phyloP scores from a whole-genome alignment of 2,329 filamentous ascomycete species.

The Xylaria sp. region DNA sequence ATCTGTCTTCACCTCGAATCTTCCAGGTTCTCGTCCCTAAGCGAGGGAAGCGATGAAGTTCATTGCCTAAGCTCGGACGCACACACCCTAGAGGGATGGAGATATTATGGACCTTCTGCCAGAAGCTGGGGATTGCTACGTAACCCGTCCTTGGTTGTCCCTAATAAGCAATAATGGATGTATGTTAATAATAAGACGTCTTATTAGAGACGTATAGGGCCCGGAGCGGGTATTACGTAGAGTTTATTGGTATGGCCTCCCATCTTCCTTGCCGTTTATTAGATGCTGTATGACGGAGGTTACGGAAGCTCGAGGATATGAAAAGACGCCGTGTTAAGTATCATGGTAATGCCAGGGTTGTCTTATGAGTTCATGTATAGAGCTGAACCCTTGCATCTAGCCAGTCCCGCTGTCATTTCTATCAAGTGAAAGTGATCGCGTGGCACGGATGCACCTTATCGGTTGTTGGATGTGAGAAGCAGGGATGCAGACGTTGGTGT shows the following conservation, averaged over 20 bases:
- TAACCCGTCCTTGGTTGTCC: background rate
- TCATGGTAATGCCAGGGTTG: conserved; percentile 10
- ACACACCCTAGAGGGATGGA: background rate
- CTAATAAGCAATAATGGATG: conserved; percentile 6
- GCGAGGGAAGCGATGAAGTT: conserved; percentile 2
- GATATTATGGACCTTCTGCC: background rate
- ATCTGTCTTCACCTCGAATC: background rate
- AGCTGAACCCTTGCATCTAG: conserved; percentile 14
- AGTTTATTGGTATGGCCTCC: conserved; percentile 15
- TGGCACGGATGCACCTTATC: conserved; percentile 2
- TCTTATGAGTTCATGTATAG: conserved; percentile 8
- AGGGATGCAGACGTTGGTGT: background rate
- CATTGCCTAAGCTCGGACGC: conserved; percentile 22
- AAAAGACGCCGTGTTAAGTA: conserved; percentile 10
- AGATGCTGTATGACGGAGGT: conserved; percentile 31
- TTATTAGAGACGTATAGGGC: background rate
- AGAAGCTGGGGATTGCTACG: conserved; percentile 20
- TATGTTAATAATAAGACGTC: conserved; percentile 12
- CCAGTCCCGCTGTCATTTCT: conserved; percentile 7
- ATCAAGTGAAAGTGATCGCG: conserved; percentile 5
- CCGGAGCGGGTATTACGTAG: conserved; percentile 25
- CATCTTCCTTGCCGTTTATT: conserved; percentile 8
- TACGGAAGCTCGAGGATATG: conserved; percentile 7
- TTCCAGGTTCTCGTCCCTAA: background rate
- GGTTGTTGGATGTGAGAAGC: background rate